Evolutionary conservation across 306 rosid species (phyloP).

Genomic region (Quercus alba): DNA sequence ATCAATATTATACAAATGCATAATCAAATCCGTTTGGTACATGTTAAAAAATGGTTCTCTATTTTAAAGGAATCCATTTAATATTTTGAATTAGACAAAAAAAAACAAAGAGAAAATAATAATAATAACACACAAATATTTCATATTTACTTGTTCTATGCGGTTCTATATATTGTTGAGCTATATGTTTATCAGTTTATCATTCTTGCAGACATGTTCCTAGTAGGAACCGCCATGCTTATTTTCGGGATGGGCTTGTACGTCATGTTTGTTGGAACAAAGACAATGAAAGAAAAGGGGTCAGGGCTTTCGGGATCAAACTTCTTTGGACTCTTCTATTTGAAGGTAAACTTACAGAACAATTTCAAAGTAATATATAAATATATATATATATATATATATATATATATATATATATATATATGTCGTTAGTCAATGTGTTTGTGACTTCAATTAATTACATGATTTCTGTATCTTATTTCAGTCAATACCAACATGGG

Average conservation of each 20-base stretch:
- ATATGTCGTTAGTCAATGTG: background rate
- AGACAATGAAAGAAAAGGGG: slow-evolving; percentile 19
- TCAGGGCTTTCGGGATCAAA: slow-evolving; percentile 28
- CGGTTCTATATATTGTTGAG: background rate
- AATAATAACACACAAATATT: background rate
- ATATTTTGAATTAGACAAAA: too few species aligned
- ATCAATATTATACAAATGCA: too few species aligned
- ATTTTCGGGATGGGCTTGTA: slow-evolving; percentile 46
- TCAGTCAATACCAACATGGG: slow-evolving; percentile 48
- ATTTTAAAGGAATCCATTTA: background rate
- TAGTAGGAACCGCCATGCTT: slow-evolving; percentile 52
- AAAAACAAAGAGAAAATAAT: too few species aligned
- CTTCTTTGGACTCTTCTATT: slow-evolving; percentile 40
- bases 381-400: too few species aligned
- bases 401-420: background rate
- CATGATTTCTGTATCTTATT: background rate
- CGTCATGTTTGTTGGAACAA: slow-evolving; percentile 41
- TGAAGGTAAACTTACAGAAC: slow-evolving; percentile 32
- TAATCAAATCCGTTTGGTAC: too few species aligned
- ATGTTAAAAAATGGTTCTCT: too few species aligned
- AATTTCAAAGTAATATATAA: background rate
- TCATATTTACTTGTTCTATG: background rate
- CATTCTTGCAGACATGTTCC: slow-evolving; percentile 43
- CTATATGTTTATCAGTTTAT: background rate
- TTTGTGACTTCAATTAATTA: too few species aligned